phyloP scores from a whole-genome alignment of 2,329 filamentous ascomycete species.

The Aspergillus melleus region DNA sequence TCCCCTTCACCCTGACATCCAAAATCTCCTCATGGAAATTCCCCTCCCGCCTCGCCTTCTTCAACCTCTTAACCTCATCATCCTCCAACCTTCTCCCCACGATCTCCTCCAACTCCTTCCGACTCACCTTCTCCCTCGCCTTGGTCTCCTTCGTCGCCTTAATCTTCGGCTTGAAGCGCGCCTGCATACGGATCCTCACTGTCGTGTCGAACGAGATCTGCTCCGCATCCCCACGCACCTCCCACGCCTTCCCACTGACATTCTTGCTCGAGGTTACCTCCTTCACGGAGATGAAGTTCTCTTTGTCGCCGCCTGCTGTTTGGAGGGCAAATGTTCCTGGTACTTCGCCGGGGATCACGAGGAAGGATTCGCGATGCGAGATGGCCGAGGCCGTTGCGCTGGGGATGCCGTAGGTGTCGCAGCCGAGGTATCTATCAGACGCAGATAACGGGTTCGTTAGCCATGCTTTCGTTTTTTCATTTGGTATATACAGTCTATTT shows the following conservation, averaged over 20 bases:
- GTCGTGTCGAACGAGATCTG: conserved; percentile 68
- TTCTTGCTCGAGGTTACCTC: conserved; percentile 45
- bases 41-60: conserved; percentile 79
- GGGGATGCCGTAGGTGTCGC: conserved; percentile 78
- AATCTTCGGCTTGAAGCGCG: conserved; percentile 82
- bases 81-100: conserved; percentile 76
- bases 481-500: no score
- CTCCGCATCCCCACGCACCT: conserved; percentile 75
- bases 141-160: conserved; percentile 80
- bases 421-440: conserved; percentile 85
- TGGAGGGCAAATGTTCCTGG: conserved; percentile 73
- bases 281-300: conserved; percentile 67
- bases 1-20: conserved; percentile 21
- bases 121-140: conserved; percentile 79
- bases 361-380: conserved; percentile 79
- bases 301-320: conserved; percentile 55
- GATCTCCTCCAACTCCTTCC: conserved; percentile 78
- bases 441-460: no score
- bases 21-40: conserved; percentile 20
- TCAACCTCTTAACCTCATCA: conserved; percentile 80
- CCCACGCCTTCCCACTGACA: conserved; percentile 53
- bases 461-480: background rate
- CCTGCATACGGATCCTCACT: conserved; percentile 87
- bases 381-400: conserved; percentile 79
- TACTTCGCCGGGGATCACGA: conserved; percentile 63